Evolutionary conservation across 2,329 filamentous ascomycete species (phyloP).

Genomic region (Aspergillus clavatus): DNA sequence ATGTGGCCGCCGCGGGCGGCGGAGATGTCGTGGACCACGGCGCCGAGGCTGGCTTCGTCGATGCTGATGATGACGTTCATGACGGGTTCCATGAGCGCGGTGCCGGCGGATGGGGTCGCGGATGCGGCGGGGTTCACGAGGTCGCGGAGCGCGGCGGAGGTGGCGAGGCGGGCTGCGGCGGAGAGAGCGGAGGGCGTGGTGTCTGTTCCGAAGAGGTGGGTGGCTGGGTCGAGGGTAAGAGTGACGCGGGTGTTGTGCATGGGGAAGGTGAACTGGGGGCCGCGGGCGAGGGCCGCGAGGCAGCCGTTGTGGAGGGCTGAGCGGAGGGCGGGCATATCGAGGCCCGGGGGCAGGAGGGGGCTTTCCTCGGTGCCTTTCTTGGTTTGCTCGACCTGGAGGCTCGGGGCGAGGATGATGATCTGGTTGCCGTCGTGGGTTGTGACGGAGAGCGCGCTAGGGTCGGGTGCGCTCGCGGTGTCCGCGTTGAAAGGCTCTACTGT

Average conservation of each 20-base stretch:
- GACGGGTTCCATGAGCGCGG: slow-evolving; percentile 82
- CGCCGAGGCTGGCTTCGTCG: slow-evolving; percentile 73
- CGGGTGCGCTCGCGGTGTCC: slow-evolving; percentile 14
- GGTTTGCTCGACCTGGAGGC: slow-evolving; percentile 38
- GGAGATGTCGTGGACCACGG: slow-evolving; percentile 76
- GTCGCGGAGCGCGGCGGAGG: slow-evolving; percentile 63
- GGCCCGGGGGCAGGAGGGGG: slow-evolving; percentile 51
- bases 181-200: slow-evolving; percentile 64
- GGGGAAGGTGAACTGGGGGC: slow-evolving; percentile 74
- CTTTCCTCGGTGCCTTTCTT: slow-evolving; percentile 38
- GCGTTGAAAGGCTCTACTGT: slow-evolving; percentile 57
- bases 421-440: slow-evolving; percentile 65
- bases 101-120: slow-evolving; percentile 48
- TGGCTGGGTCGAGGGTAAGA: slow-evolving; percentile 61
- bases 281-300: slow-evolving; percentile 76
- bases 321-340: slow-evolving; percentile 48
- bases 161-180: slow-evolving; percentile 63
- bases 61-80: slow-evolving; percentile 86
- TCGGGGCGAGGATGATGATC: slow-evolving; percentile 53
- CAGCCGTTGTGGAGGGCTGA: slow-evolving; percentile 69
- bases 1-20: slow-evolving; percentile 69
- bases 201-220: slow-evolving; percentile 62
- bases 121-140: slow-evolving; percentile 26
- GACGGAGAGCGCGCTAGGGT: slow-evolving; percentile 35
- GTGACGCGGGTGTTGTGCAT: slow-evolving; percentile 70